Evolutionary conservation across 139 green algal species (phyloP).

Genomic region (Tetraselmis chui): DNA sequence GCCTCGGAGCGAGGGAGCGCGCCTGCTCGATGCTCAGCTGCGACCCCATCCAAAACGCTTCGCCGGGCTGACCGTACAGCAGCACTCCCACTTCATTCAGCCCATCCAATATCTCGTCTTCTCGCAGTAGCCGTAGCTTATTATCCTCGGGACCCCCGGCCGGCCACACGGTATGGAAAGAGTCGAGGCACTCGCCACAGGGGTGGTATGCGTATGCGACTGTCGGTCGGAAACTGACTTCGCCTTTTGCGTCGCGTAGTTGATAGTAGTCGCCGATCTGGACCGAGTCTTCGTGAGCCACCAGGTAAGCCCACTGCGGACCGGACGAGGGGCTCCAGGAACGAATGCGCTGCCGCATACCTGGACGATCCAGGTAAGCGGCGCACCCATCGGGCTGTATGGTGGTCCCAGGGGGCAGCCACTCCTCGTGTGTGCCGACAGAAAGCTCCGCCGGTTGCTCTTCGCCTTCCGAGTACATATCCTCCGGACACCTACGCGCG

Average conservation of each 20-base stretch:
- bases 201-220: too few relatives aligned
- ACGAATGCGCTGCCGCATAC: neutral
- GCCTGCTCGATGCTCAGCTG: neutral
- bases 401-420: neutral
- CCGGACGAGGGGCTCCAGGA: neutral
- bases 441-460: neutral
- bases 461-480: neutral
- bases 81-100: neutral
- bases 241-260: neutral
- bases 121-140: neutral
- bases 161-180: too few relatives aligned
- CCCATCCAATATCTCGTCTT: neutral
- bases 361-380: neutral
- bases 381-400: too few relatives aligned
- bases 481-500: neutral
- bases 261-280: neutral
- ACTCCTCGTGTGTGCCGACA: neutral
- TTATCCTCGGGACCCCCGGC: too few relatives aligned
- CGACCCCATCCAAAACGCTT: neutral
- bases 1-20: neutral
- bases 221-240: neutral
- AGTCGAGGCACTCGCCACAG: too few relatives aligned
- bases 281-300: neutral
- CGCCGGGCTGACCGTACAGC: neutral
- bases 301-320: neutral